Base-by-base conservation (phyloP, 108 stramenopile genomes). In the Aurantiochytrium sp. region DNA sequence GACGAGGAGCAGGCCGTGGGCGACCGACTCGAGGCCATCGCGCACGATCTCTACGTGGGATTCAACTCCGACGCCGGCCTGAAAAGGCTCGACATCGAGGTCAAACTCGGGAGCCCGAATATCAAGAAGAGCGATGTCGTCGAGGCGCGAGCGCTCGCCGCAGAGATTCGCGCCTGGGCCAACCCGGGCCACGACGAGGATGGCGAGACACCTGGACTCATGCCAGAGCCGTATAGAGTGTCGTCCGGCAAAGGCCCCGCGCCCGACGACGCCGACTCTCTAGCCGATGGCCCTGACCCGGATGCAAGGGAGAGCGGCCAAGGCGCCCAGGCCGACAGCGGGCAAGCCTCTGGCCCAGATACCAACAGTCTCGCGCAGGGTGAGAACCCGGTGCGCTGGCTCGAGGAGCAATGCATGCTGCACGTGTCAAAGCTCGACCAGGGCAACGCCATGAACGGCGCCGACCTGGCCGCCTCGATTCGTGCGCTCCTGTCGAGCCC, bases 1-100 rank as follows among this genome's bases (percentile, higher is more conserved):
- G 73, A 81, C 30, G 73, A 48, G 12, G 73, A 81, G 39, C 73
- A 81, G 45, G n/a, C 45, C 24, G 42, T 81, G 10, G 73, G 73
- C 39, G 73, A 81, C 19, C 42, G 42, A 12, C 45, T 81, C 27
- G 24, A 81, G 32, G 42, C 21, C 45, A 81, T 81, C 27, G 73
- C 42, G 19, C 8, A n/a, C n/a, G 73, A 41, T 81, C 73, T 81
- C 39, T 48, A 30, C 27, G 73, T 22, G 8, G 73, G 42, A 12
- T 48, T 81, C 2, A 41, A 81, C 19, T 6, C 10, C 39, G 73
- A 48, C 6, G 42, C 73, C 0, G 59, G 59, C 22, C 59, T 65
- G 0, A 81, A 81, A 81, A 41, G 24, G 42, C 39, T 48, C 27
- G 73, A 81, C 73, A 48, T 81, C 12, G 73, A 81, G 73, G 10